Evolutionary conservation across 305 asterid species (phyloP).

Genomic region (Fraxinus albicans): DNA sequence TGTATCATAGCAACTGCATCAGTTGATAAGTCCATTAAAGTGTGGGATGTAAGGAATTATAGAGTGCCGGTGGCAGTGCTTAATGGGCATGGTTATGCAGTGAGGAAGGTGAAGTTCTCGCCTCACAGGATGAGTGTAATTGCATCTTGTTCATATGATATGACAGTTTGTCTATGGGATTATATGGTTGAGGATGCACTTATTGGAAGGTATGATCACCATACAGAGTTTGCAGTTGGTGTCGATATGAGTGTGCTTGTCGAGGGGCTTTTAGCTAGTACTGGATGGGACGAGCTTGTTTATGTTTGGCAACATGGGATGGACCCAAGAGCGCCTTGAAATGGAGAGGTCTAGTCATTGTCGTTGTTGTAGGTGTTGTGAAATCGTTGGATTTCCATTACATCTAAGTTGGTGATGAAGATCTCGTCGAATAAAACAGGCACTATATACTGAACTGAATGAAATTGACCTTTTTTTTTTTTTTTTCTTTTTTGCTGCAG

Average conservation of each 20-base stretch:
- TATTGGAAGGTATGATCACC: slow-evolving; percentile 89
- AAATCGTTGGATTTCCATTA: background rate
- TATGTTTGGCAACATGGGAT: slow-evolving; percentile 98
- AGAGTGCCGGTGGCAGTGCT: slow-evolving; percentile 89
- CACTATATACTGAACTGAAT: slow-evolving; percentile 17
- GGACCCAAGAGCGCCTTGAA: slow-evolving; percentile 89
- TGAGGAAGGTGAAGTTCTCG: slow-evolving; percentile 91
- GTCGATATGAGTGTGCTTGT: slow-evolving; percentile 94
- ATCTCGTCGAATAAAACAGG: slow-evolving; percentile 30
- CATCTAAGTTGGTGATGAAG: slow-evolving; percentile 19
- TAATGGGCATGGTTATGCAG: slow-evolving; percentile 90
- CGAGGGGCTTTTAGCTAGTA: slow-evolving; percentile 94
- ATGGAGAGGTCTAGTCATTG: slow-evolving; percentile 18
- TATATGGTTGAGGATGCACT: slow-evolving; percentile 95
- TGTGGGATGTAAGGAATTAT: slow-evolving; percentile 92
- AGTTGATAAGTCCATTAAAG: slow-evolving; percentile 85
- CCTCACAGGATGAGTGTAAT: slow-evolving; percentile 79
- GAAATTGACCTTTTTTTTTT: background rate
- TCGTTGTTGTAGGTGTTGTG: slow-evolving; percentile 22
- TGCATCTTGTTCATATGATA: slow-evolving; percentile 89
- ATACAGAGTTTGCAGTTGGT: slow-evolving; percentile 91
- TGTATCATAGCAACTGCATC: slow-evolving; percentile 95
- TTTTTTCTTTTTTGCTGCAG: background rate
- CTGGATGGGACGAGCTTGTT: slow-evolving; percentile 97
- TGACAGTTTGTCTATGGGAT: slow-evolving; percentile 97